Evolutionary conservation across 176 grass and related monocot genomes (phyloP).

Genomic region (Zoysia japonica): DNA sequence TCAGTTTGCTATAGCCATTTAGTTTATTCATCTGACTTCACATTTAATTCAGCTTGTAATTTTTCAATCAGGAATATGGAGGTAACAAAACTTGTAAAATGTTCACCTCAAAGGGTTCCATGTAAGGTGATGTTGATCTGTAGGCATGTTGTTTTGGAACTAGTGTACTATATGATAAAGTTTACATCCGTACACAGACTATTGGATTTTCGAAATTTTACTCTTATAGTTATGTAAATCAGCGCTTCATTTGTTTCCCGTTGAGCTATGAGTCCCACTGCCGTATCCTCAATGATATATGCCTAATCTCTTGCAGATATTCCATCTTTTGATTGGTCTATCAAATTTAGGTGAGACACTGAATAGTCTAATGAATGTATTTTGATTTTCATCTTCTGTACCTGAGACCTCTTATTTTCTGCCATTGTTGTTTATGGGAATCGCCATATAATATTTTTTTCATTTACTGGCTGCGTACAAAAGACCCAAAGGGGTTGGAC

Average conservation of each 20-base stretch:
- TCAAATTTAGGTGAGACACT: slow-evolving; percentile 79
- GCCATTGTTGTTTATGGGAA: slow-evolving; percentile 25
- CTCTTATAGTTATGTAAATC: neutral
- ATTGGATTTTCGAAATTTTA: neutral
- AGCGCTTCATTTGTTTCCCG: slow-evolving; percentile 30
- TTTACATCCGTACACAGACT: slow-evolving; percentile 28
- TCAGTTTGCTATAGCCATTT: slow-evolving; percentile 1
- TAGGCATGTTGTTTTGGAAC: slow-evolving; percentile 6
- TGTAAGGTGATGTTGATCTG: neutral
- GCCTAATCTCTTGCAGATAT: slow-evolving; percentile 82
- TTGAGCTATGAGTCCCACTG: slow-evolving; percentile 31
- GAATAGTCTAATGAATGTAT: slow-evolving; percentile 27
- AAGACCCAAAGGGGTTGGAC: too few species aligned
- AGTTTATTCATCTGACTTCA: neutral
- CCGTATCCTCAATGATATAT: slow-evolving; percentile 40
- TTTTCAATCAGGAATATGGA: neutral
- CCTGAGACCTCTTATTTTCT: slow-evolving; percentile 12
- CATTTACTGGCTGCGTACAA: neutral
- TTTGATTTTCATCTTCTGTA: slow-evolving; percentile 33
- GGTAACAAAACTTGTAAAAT: neutral
- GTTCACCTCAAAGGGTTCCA: slow-evolving; percentile 10
- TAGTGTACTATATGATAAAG: neutral
- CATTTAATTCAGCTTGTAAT: slow-evolving; percentile 22
- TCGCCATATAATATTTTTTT: slow-evolving; percentile 16
- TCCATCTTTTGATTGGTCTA: slow-evolving; percentile 94